Conservation (phyloP, 1,284 basidiomycete genomes). For the Lentinula novae-zelandiae region DNA sequence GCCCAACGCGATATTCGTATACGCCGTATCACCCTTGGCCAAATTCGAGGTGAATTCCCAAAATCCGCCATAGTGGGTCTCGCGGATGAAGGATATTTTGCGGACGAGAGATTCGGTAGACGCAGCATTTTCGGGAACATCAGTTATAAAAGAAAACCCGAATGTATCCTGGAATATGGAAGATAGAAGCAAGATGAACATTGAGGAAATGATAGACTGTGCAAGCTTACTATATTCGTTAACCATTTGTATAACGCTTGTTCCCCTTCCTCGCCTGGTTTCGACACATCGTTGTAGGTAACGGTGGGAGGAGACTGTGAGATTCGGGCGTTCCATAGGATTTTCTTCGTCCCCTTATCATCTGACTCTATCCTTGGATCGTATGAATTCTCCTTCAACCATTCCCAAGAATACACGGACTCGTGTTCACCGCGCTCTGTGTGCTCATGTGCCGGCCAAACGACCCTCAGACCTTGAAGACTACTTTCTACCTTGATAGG, state of each 20-base stretch:
- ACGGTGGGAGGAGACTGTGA: slow-evolving; percentile 75
- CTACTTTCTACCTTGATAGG: slow-evolving; percentile 61
- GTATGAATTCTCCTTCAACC: slow-evolving; percentile 75
- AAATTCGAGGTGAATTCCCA: slow-evolving; percentile 97
- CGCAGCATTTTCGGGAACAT: slow-evolving; percentile 78
- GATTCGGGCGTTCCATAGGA: slow-evolving; percentile 83
- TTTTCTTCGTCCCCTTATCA: slow-evolving; percentile 44
- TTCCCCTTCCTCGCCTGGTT: slow-evolving; percentile 60
- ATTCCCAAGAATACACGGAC: slow-evolving; percentile 85
- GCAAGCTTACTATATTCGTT: slow-evolving; percentile 68
- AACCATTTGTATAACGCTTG: slow-evolving; percentile 79
- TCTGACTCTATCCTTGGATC: slow-evolving; percentile 43
- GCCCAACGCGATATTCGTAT: slow-evolving; percentile 83
- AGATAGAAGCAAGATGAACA: background rate
- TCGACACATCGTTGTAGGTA: slow-evolving; percentile 75
- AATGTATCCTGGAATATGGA: slow-evolving; percentile 60
- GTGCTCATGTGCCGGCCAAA: slow-evolving; percentile 13
- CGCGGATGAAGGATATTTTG: slow-evolving; percentile 85
- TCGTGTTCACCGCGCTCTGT: slow-evolving; percentile 39
- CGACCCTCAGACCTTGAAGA: slow-evolving; percentile 64
- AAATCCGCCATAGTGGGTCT: slow-evolving; percentile 95
- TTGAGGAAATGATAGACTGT: background rate
- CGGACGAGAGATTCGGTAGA: slow-evolving; percentile 80
- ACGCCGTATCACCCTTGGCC: slow-evolving; percentile 87
- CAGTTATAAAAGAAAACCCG: slow-evolving; percentile 87